These are phyloP conservation scores for Croton laevigatus DNA, from an alignment of 441 rosid genomes.

Conservation along the genomic window DNA sequence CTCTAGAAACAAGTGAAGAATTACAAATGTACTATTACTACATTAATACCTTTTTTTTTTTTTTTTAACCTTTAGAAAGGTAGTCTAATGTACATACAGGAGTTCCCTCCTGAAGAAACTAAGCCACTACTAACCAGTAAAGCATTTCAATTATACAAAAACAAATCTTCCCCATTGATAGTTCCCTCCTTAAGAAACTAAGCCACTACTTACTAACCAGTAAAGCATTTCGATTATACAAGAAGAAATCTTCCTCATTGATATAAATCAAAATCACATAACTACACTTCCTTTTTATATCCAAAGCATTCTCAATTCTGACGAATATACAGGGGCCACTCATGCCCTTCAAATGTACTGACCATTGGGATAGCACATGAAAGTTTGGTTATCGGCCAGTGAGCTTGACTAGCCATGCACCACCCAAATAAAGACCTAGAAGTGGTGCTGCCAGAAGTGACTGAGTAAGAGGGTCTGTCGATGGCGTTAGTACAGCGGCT, in stretches of 20 bases:
- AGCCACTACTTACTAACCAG: neutral
- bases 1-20: neutral
- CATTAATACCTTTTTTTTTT: too few relatives aligned
- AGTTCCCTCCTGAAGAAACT: neutral
- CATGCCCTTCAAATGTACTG: neutral
- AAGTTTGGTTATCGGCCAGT: constrained; percentile 53
- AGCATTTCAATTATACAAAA: neutral
- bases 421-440: constrained; percentile 87
- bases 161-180: neutral
- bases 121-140: neutral
- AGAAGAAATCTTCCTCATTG: neutral
- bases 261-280: neutral
- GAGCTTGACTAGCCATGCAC: constrained; percentile 90
- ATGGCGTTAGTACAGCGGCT: constrained; percentile 93
- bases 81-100: neutral
- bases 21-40: neutral
- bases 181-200: neutral
- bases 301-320: neutral
- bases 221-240: constrained; percentile 1
- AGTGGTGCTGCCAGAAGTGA: constrained; percentile 83
- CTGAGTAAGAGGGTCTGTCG: constrained; percentile 97
- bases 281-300: neutral
- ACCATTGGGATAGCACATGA: neutral
- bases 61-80: neutral
- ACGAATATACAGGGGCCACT: constrained; percentile 10